Conservation (phyloP, 768 basidiomycete genomes). For the Megacollybia marginata region DNA sequence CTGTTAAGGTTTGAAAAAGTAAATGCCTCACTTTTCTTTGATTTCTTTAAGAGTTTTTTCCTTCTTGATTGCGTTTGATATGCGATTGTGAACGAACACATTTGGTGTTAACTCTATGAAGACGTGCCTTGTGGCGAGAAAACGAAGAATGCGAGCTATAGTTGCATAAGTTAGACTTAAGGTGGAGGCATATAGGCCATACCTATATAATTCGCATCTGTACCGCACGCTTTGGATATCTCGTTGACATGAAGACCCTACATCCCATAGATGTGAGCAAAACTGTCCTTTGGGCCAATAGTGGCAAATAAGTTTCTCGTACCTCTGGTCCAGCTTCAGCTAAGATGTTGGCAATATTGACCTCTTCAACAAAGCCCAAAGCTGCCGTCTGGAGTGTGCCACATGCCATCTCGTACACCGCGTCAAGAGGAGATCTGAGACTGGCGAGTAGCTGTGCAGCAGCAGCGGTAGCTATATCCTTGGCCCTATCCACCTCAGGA, state of each 20-base stretch:
- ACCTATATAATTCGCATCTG: conserved; percentile 19
- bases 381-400: conserved; percentile 1
- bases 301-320: background rate
- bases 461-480: conserved; percentile 15
- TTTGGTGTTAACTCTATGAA: conserved; percentile 19
- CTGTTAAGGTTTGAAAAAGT: background rate
- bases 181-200: background rate
- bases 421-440: conserved; percentile 4
- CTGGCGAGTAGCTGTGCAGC: conserved; percentile 16
- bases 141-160: conserved; percentile 17
- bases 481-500: conserved; percentile 8
- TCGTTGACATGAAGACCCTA: conserved; percentile 19
- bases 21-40: conserved; percentile 6
- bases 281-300: background rate
- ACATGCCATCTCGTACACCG: conserved; percentile 3
- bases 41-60: conserved; percentile 9
- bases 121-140: conserved; percentile 20
- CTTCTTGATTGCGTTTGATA: conserved; percentile 12
- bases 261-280: background rate
- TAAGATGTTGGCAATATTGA: conserved; percentile 19
- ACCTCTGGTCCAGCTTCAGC: conserved; percentile 16
- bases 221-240: conserved; percentile 10
- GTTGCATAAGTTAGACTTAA: background rate
- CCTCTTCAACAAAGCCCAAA: conserved; percentile 9
- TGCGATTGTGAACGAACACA: conserved; percentile 19